Evolutionary conservation across 306 rosid species (phyloP).

Genomic region (Glycine tomentella): DNA sequence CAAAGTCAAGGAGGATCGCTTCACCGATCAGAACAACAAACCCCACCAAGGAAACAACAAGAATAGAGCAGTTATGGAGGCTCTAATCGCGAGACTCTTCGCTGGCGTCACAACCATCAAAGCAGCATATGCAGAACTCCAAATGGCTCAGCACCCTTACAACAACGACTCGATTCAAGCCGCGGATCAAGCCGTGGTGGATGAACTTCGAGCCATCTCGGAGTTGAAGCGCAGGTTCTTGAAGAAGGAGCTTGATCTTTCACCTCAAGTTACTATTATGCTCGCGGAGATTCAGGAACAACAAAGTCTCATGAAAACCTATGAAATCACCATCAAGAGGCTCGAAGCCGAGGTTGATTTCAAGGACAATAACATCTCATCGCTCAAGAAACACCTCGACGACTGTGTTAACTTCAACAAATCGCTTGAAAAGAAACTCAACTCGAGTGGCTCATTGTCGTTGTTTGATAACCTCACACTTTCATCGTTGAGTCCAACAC

Average conservation of each 20-base stretch:
- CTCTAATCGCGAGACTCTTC: conserved; percentile 83
- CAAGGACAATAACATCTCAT: conserved; percentile 40
- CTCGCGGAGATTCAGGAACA: conserved; percentile 98
- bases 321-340: conserved; percentile 78
- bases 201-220: conserved; percentile 76
- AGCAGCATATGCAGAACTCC: conserved; percentile 93
- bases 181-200: conserved; percentile 86
- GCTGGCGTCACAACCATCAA: conserved; percentile 89
- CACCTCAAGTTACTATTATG: conserved; percentile 90
- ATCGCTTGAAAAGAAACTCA: conserved; percentile 65
- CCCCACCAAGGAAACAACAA: conserved; percentile 37
- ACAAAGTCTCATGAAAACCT: conserved; percentile 84
- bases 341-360: conserved; percentile 63
- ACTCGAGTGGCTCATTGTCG: conserved; percentile 70
- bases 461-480: conserved; percentile 59
- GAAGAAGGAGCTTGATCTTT: conserved; percentile 78
- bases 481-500: conserved; percentile 54
- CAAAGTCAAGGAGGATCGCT: conserved; percentile 60
- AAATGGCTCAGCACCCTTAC: conserved; percentile 96
- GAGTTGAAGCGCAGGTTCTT: conserved; percentile 76
- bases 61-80: conserved; percentile 81
- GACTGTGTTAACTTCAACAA: conserved; percentile 55
- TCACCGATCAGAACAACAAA: conserved; percentile 40
- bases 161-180: conserved; percentile 74
- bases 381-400: conserved; percentile 51